Conservation (phyloP, 1,139 yeast genomes). For the Taphrina deformans region DNA sequence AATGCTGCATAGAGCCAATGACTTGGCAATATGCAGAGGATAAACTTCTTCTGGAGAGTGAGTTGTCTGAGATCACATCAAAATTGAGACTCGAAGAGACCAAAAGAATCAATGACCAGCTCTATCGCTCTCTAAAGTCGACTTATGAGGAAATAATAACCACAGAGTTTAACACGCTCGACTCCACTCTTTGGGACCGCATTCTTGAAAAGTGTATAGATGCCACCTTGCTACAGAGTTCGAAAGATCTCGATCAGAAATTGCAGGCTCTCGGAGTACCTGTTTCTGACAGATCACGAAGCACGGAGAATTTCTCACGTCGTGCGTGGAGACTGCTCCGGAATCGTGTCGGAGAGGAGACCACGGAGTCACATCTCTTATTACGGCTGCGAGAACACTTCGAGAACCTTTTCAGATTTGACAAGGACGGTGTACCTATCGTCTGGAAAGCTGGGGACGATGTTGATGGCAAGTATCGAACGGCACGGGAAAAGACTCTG, state of each 20-base stretch:
- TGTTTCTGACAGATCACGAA: constrained; percentile 45
- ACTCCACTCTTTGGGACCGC: constrained; percentile 61
- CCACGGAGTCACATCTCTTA: constrained; percentile 45
- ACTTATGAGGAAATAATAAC: constrained; percentile 40
- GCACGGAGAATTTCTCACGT: not conserved
- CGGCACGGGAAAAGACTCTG: constrained; percentile 58
- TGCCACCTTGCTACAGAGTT: constrained; percentile 45
- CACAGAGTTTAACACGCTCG: constrained; percentile 48
- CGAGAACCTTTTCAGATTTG: constrained; percentile 81
- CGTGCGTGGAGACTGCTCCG: constrained; percentile 66
- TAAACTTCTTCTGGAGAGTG: constrained; percentile 43
- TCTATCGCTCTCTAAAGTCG: constrained; percentile 41
- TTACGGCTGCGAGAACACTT: constrained; percentile 54
- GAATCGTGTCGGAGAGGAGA: constrained; percentile 57
- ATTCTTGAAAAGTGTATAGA: constrained; percentile 54
- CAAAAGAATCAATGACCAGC: constrained; percentile 47
- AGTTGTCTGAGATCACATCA: constrained; percentile 43
- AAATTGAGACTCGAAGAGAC: constrained; percentile 53
- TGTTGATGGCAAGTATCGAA: constrained; percentile 63
- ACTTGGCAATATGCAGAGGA: constrained; percentile 44
- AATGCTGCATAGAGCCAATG: constrained; percentile 41
- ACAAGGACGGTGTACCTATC: constrained; percentile 75
- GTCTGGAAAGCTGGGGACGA: constrained; percentile 76
- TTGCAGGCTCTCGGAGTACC: constrained; percentile 35
- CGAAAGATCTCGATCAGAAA: constrained; percentile 42